phyloP scores from a whole-genome alignment of 306 rosid species.

The Acacia confusa region DNA sequence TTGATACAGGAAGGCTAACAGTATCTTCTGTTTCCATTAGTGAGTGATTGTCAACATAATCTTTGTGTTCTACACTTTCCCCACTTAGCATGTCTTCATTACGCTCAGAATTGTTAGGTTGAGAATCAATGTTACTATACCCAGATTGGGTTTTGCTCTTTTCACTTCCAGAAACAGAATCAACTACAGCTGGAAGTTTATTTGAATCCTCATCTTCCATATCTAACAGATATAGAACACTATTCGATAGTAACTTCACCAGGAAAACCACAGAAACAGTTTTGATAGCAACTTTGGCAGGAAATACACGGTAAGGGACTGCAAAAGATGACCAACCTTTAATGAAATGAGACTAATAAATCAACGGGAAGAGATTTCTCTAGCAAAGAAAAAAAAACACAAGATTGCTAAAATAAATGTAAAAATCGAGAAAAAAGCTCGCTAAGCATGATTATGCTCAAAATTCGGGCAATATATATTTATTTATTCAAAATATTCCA shows the following conservation, averaged over 20 bases:
- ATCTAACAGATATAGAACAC: constrained; percentile 21
- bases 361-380: neutral
- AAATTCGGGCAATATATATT: neutral
- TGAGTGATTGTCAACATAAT: constrained; percentile 30
- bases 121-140: constrained; percentile 31
- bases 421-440: neutral
- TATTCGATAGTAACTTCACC: neutral
- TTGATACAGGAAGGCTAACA: constrained; percentile 27
- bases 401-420: neutral
- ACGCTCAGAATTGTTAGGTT: constrained; percentile 27
- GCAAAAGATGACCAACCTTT: constrained; percentile 19
- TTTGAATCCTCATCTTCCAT: constrained; percentile 55
- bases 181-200: constrained; percentile 33
- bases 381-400: neutral
- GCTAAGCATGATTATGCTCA: neutral
- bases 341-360: constrained; percentile 5
- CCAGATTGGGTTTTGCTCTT: constrained; percentile 25
- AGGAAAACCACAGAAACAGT: constrained; percentile 11
- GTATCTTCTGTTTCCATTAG: constrained; percentile 50
- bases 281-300: neutral
- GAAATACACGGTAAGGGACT: constrained; percentile 8
- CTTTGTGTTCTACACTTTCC: constrained; percentile 24
- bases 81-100: constrained; percentile 22
- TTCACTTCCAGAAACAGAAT: constrained; percentile 38
- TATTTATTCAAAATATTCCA: neutral